Percentiles rank a stretch among this genome's conserved stretches.
phyloP scores from a whole-genome alignment of 1,139 yeast genomes.

The Hyphopichia buzzinii region DNA sequence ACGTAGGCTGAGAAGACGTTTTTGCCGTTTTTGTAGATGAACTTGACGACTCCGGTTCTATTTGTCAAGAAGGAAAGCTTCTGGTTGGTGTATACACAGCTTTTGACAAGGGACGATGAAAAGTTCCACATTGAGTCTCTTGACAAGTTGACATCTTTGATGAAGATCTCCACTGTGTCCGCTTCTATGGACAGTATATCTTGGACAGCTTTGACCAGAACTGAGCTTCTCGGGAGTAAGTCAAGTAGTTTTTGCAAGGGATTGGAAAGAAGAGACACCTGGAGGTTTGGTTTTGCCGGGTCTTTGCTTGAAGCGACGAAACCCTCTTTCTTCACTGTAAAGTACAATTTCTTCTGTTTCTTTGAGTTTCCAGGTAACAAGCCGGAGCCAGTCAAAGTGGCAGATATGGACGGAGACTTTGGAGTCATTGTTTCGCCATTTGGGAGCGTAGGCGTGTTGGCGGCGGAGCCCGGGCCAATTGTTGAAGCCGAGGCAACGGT shows the following conservation, averaged over 20 bases:
- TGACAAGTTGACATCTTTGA: constrained; percentile 77
- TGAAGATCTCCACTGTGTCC: constrained; percentile 77
- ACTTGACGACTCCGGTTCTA: constrained; percentile 60
- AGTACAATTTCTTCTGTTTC: constrained; percentile 32
- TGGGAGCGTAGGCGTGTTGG: background rate
- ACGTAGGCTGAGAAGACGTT: constrained; percentile 63
- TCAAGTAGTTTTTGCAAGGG: constrained; percentile 63
- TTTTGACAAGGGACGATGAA: constrained; percentile 57
- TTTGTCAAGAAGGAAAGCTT: constrained; percentile 59
- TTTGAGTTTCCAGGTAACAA: background rate
- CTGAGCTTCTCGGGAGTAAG: constrained; percentile 63
- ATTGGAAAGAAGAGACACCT: constrained; percentile 60
- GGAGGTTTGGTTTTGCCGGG: constrained; percentile 19
- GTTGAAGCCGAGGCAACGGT: background rate
- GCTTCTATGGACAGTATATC: constrained; percentile 53
- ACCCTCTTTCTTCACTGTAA: constrained; percentile 13
- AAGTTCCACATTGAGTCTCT: constrained; percentile 94
- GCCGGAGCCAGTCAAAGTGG: background rate
- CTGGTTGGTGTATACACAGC: constrained; percentile 69
- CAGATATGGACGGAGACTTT: background rate
- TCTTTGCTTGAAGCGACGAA: constrained; percentile 2
- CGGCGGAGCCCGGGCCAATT: background rate
- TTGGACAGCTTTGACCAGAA: constrained; percentile 47
- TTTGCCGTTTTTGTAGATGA: constrained; percentile 70
- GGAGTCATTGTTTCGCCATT: background rate